Evolutionary conservation across 208 protist species (phyloP).

Genomic region (Naegleria gruberi): DNA sequence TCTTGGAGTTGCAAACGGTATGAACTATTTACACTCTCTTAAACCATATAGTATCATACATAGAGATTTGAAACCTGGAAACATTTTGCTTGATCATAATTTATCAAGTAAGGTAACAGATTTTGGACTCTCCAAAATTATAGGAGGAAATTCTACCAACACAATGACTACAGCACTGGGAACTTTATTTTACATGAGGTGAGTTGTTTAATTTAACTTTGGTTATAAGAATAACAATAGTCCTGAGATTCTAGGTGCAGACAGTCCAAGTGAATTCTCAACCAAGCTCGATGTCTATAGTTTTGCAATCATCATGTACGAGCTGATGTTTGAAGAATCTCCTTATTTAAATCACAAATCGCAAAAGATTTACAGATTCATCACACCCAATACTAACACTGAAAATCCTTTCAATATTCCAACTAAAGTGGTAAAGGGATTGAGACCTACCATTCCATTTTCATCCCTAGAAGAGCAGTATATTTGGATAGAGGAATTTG

Average conservation of each 20-base stretch:
- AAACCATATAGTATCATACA: constrained; percentile 12
- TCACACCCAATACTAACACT: neutral
- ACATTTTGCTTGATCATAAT: constrained; percentile 34
- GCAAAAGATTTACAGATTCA: neutral
- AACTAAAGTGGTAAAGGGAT: neutral
- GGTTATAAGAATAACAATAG: no score
- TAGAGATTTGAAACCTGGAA: constrained; percentile 25
- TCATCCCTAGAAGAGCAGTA: neutral
- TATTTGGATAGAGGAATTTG: neutral
- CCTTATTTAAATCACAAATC: neutral
- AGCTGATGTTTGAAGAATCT: neutral
- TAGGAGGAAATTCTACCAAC: neutral
- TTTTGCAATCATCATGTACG: neutral
- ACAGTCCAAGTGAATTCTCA: neutral
- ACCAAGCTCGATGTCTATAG: neutral
- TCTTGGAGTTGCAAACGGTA: neutral
- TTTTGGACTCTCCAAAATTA: neutral
- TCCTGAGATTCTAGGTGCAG: neutral
- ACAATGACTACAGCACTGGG: neutral
- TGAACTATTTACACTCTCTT: constrained; percentile 23
- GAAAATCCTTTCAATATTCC: neutral
- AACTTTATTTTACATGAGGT: neutral
- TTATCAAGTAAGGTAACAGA: neutral
- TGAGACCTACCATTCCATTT: neutral
- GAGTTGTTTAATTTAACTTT: no score